phyloP scores from a whole-genome alignment of 192 early-diverging fungal genomes.

The Podila verticillata region DNA sequence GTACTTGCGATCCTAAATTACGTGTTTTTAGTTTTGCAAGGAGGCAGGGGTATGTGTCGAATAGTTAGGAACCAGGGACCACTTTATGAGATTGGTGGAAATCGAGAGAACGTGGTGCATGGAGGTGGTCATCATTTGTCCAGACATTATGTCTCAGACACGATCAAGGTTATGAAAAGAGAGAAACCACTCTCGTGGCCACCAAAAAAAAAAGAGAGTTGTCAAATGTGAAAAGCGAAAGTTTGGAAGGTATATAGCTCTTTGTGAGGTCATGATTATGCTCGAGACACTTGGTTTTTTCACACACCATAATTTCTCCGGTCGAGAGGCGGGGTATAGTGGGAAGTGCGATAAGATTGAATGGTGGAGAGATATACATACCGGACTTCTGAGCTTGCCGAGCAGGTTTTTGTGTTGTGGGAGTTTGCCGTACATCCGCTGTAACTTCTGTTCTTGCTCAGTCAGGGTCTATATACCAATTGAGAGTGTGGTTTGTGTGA shows the following conservation, averaged over 20 bases:
- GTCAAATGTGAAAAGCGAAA: too few species aligned
- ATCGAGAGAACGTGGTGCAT: too few species aligned
- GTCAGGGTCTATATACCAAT: constrained; percentile 64
- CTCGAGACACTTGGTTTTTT: neutral
- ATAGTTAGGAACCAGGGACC: too few species aligned
- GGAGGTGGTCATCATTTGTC: too few species aligned
- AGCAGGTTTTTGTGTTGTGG: constrained; percentile 81
- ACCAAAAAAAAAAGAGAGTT: neutral
- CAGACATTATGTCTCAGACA: too few species aligned
- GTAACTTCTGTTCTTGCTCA: constrained; percentile 79
- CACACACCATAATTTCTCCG: neutral
- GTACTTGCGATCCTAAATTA: constrained; percentile 88
- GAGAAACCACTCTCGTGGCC: too few species aligned
- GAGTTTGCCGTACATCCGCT: constrained; percentile 82
- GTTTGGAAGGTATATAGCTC: too few species aligned
- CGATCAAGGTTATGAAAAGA: too few species aligned
- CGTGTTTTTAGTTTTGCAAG: neutral
- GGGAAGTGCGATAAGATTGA: neutral
- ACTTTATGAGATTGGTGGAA: too few species aligned
- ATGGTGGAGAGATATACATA: neutral
- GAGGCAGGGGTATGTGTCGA: too few species aligned
- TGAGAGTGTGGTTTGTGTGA: neutral
- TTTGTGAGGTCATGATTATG: too few species aligned
- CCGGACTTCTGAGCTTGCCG: constrained; percentile 57
- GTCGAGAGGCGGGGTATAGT: neutral